These are phyloP conservation scores for Calonectria pseudoreteaudii DNA, from an alignment of 2,329 filamentous ascomycete species.

Conservation along the genomic window DNA sequence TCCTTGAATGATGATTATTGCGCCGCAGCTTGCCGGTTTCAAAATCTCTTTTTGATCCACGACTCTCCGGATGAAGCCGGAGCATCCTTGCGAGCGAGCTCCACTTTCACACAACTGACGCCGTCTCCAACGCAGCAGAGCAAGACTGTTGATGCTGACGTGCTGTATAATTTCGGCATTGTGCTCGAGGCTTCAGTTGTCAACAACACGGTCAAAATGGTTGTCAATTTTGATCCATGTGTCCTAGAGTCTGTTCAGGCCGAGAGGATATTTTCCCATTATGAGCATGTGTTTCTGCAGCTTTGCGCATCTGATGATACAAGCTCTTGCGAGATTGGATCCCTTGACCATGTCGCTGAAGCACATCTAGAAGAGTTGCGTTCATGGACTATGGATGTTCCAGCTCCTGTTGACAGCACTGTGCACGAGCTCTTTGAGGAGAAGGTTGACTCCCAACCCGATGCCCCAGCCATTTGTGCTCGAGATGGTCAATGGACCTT, in stretches of 20 bases:
- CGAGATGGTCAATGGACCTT: neutral
- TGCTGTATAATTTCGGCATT: neutral
- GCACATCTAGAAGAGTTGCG: neutral
- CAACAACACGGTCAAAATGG: neutral
- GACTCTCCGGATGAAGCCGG: neutral
- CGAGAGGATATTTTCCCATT: neutral
- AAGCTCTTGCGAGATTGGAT: neutral
- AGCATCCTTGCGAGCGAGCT: neutral
- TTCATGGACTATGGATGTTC: neutral
- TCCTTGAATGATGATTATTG: neutral
- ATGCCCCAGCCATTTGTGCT: neutral
- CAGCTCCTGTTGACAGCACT: neutral
- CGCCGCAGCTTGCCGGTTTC: neutral
- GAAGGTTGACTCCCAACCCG: neutral
- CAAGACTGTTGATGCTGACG: neutral
- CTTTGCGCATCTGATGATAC: neutral
- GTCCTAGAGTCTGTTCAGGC: neutral
- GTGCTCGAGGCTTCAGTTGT: neutral
- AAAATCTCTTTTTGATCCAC: neutral
- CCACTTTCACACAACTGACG: neutral
- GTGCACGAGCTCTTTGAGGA: neutral
- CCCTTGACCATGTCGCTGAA: neutral
- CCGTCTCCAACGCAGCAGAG: neutral
- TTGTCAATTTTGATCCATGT: neutral
- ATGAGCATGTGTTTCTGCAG: neutral